A percentile compares a stretch with the other conserved stretches of the same genome.
Evolutionary conservation across 1,139 yeast genomes (phyloP).

Genomic region (Geotrichum citri-aurantii): DNA sequence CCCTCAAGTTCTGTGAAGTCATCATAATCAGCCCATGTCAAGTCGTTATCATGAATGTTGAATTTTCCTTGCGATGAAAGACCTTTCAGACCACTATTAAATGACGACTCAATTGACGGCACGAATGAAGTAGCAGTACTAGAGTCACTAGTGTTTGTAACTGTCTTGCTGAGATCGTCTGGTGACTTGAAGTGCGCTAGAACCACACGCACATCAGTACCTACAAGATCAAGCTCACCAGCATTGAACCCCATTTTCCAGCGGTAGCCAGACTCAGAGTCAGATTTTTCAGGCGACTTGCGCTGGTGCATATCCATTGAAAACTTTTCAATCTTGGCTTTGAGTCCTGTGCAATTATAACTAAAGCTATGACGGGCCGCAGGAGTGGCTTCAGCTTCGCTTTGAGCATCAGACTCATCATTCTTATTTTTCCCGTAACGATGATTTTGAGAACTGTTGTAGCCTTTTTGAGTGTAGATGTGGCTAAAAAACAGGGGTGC

Average conservation of each 20-base stretch:
- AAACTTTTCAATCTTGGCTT: slow-evolving; percentile 62
- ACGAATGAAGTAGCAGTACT: neutral
- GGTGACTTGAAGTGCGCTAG: slow-evolving; percentile 52
- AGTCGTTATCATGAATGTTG: slow-evolving; percentile 44
- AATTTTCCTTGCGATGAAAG: slow-evolving; percentile 28
- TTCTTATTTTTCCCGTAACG: neutral
- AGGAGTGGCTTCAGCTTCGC: slow-evolving; percentile 28
- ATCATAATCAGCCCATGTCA: slow-evolving; percentile 70
- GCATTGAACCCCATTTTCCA: slow-evolving; percentile 64
- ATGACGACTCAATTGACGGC: slow-evolving; percentile 1
- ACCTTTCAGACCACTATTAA: slow-evolving; percentile 20
- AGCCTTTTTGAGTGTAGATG: slow-evolving; percentile 43
- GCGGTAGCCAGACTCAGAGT: slow-evolving; percentile 47
- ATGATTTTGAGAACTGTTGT: neutral
- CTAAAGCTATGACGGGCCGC: neutral
- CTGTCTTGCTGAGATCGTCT: slow-evolving; percentile 42
- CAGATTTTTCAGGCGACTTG: slow-evolving; percentile 55
- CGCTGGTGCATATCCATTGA: slow-evolving; percentile 79
- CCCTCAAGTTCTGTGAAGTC: slow-evolving; percentile 70
- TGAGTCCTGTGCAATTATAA: slow-evolving; percentile 68
- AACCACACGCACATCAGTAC: slow-evolving; percentile 67
- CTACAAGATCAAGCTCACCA: slow-evolving; percentile 68
- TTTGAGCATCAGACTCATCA: slow-evolving; percentile 42
- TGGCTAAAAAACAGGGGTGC: slow-evolving; percentile 73
- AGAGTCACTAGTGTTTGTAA: neutral